Evolutionary conservation across 169 alveolate species (phyloP), one percentile per base, ranked within the genome.

Genomic region (Cyclospora cayetanensis): DNA sequence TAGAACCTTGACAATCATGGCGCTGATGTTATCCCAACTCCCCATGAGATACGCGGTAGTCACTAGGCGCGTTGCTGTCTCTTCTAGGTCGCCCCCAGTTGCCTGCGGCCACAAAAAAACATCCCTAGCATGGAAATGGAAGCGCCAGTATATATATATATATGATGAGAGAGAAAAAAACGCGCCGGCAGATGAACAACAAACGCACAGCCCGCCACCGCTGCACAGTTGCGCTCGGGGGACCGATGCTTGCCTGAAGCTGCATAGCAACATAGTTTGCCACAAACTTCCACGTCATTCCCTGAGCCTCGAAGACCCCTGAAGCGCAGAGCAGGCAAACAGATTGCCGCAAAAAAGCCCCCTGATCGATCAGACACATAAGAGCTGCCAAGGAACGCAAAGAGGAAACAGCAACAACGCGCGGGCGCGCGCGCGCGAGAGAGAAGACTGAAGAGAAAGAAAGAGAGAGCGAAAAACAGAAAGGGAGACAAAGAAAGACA

Each of bases 251-350:
- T 68, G 50, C 80, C 50, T 68, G 3, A 35, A 68, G 80, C 52
- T 68, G 80, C 27, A 35, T 35, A 50, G 80, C 50, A 31, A 68
- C 80, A 50, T 20, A 68, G 80, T 35, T 68, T 18, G 80, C 80
- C 18, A 68, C 80, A 31, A 68, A 68, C 9, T 68, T 68, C 80
- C 80, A 68, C n/a, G 80, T 68, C 80, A 68, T 68, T 35, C 80
- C 80, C 37, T 68, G 80, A 2, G 80, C 80, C 50, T 68, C 80
- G 15, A 68, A 68, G 0, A 68, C 80, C 34, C 80, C 80, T 68
- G 80, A 9, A 68, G 42, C 12, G 12, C 76, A 65, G 27, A 34
- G 31, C n/a, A n/a, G n/a, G n/a, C n/a, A n/a, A n/a, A n/a, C n/a
- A n/a, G n/a, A n/a, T n/a, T n/a, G n/a, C n/a, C n/a, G n/a, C n/a